A percentile compares a stretch with the other conserved stretches of the same genome.
Conservation (phyloP, 1,139 yeast genomes). For the Magnusiomyces magnusii region DNA sequence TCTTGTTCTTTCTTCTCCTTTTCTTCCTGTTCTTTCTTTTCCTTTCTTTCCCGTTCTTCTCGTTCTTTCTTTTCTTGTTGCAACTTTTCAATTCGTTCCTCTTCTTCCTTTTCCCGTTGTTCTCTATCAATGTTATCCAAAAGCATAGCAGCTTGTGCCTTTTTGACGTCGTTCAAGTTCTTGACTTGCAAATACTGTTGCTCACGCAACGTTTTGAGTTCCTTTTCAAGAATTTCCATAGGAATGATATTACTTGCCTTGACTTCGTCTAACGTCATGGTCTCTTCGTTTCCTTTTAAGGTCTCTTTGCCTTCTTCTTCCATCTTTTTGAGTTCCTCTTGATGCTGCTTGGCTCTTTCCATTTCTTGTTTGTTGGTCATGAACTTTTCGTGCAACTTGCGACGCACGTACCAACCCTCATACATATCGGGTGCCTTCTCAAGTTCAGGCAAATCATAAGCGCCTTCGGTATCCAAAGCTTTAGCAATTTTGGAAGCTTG, state of each 20-base stretch:
- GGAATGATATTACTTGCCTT: not conserved
- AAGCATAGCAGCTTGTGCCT: not conserved
- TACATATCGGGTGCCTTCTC: not conserved
- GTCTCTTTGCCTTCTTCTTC: not conserved
- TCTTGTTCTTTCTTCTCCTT: conserved; percentile 2
- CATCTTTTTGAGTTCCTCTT: not conserved
- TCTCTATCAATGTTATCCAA: not conserved
- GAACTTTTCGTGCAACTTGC: not conserved
- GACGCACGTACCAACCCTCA: not conserved
- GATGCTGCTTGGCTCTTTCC: not conserved
- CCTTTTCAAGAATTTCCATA: not conserved
- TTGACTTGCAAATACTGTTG: not conserved
- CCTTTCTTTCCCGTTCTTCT: conserved; percentile 10
- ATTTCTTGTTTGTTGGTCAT: not conserved
- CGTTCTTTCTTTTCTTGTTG: conserved; percentile 3
- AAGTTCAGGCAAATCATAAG: not conserved
- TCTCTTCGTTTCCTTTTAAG: not conserved
- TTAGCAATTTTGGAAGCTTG: not conserved
- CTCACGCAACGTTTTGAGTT: not conserved
- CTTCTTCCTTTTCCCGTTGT: not conserved
- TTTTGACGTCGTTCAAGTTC: not conserved
- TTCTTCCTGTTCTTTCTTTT: not conserved
- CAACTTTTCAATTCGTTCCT: not conserved
- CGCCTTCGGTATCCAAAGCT: not conserved
- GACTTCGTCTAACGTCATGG: not conserved